phyloP scores from a whole-genome alignment of 2,329 filamentous ascomycete species.

The Microthyrium microscopicum region DNA sequence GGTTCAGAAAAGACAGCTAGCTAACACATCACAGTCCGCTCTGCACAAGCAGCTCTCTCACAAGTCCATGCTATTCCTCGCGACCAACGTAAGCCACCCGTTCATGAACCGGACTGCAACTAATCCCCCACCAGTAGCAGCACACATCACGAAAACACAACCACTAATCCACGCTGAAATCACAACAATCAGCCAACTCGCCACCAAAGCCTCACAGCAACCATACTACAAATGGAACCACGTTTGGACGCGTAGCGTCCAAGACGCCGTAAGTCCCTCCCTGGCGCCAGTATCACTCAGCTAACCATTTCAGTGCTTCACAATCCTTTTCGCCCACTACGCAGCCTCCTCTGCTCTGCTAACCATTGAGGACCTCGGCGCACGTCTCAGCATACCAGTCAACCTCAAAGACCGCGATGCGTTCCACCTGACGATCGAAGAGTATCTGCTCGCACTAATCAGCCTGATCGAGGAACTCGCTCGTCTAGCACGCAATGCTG shows the following conservation, averaged over 20 bases:
- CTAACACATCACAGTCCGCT: slow-evolving; percentile 40
- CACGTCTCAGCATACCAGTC: slow-evolving; percentile 66
- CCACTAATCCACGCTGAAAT: slow-evolving; percentile 55
- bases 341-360: slow-evolving; percentile 59
- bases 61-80: slow-evolving; percentile 77
- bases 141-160: slow-evolving; percentile 55
- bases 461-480: slow-evolving; percentile 78
- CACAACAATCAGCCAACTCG: slow-evolving; percentile 52
- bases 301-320: slow-evolving; percentile 29
- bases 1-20: slow-evolving; percentile 1
- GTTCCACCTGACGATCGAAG: slow-evolving; percentile 93
- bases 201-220: slow-evolving; percentile 59
- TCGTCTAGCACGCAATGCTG: slow-evolving; percentile 82
- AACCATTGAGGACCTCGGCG: slow-evolving; percentile 75
- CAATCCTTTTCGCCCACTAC: slow-evolving; percentile 42
- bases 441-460: slow-evolving; percentile 82
- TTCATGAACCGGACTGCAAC: slow-evolving; percentile 8
- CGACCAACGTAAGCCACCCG: slow-evolving; percentile 32
- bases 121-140: no score
- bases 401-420: slow-evolving; percentile 79
- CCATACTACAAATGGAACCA: slow-evolving; percentile 98
- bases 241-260: slow-evolving; percentile 70
- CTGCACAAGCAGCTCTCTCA: slow-evolving; percentile 68
- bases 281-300: background rate
- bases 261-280: slow-evolving; percentile 47